phyloP scores from a whole-genome alignment of 306 rosid genomes.

The Malus asiatica region DNA sequence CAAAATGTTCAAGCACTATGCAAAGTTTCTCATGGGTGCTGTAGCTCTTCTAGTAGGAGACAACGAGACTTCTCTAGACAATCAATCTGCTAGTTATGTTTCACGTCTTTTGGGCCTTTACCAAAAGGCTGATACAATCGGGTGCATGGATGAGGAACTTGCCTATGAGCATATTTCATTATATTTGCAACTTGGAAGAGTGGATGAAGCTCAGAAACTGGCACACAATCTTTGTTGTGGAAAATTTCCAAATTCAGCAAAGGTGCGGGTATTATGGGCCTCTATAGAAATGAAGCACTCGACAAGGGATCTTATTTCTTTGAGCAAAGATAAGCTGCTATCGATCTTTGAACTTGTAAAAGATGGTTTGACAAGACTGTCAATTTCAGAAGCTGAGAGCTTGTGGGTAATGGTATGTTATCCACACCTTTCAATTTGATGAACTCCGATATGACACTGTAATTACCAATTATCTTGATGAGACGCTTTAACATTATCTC shows the following conservation, averaged over 20 bases:
- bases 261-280: slow-evolving; percentile 51
- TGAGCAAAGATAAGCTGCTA: slow-evolving; percentile 51
- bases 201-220: slow-evolving; percentile 59
- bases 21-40: slow-evolving; percentile 44
- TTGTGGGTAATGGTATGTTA: slow-evolving; percentile 77
- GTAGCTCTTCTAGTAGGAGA: slow-evolving; percentile 35
- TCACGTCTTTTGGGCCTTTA: slow-evolving; percentile 45
- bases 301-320: slow-evolving; percentile 32
- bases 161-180: slow-evolving; percentile 56
- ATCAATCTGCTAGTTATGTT: slow-evolving; percentile 20
- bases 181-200: slow-evolving; percentile 52
- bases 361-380: slow-evolving; percentile 34
- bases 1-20: slow-evolving; percentile 43
- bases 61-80: slow-evolving; percentile 16
- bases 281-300: slow-evolving; percentile 47
- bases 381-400: slow-evolving; percentile 56
- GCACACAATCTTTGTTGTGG: slow-evolving; percentile 57
- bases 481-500: neutral
- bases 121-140: slow-evolving; percentile 67
- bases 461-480: neutral
- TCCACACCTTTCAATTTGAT: neutral
- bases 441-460: neutral
- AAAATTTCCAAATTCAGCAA: slow-evolving; percentile 44
- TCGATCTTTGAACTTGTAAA: slow-evolving; percentile 52
- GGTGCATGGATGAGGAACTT: slow-evolving; percentile 56